Conservation (phyloP, 2,329 filamentous ascomycete species). For the Phoma sp. region DNA sequence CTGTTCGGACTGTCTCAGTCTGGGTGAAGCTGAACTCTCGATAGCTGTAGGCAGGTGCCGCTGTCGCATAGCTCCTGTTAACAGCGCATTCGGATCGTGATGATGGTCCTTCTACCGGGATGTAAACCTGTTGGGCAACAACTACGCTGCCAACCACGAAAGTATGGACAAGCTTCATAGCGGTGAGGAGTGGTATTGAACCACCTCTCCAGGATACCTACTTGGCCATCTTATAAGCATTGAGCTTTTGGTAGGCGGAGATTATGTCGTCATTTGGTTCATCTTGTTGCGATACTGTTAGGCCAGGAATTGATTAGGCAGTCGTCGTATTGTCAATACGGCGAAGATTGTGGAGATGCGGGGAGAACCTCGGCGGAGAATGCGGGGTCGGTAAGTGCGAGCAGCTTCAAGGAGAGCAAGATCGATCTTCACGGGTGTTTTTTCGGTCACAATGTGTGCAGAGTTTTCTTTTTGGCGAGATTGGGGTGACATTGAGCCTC, state of each 20-base stretch:
- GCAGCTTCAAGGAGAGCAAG: neutral
- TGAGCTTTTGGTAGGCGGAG: neutral
- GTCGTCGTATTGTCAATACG: neutral
- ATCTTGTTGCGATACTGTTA: neutral
- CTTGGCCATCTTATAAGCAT: neutral
- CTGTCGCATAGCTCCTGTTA: constrained; percentile 34
- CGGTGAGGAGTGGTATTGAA: neutral
- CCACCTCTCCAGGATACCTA: neutral
- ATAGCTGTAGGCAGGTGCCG: constrained; percentile 40
- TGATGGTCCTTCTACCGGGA: constrained; percentile 37
- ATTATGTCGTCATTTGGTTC: constrained; percentile 6
- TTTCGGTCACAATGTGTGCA: neutral
- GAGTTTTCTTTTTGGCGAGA: neutral
- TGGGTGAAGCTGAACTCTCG: constrained; percentile 47
- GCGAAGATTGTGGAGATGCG: neutral
- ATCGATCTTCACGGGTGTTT: neutral
- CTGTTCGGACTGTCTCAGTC: constrained; percentile 49
- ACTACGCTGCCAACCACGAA: constrained; percentile 16
- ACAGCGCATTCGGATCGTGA: constrained; percentile 36
- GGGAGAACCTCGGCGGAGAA: neutral
- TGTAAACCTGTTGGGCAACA: constrained; percentile 47
- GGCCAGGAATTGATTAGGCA: neutral
- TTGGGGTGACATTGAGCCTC: neutral
- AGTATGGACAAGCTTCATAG: constrained; percentile 24
- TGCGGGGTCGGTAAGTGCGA: constrained; percentile 3